Evolutionary conservation across 768 basidiomycete genomes (phyloP).

Genomic region (Clitopilus passeckerianus): DNA sequence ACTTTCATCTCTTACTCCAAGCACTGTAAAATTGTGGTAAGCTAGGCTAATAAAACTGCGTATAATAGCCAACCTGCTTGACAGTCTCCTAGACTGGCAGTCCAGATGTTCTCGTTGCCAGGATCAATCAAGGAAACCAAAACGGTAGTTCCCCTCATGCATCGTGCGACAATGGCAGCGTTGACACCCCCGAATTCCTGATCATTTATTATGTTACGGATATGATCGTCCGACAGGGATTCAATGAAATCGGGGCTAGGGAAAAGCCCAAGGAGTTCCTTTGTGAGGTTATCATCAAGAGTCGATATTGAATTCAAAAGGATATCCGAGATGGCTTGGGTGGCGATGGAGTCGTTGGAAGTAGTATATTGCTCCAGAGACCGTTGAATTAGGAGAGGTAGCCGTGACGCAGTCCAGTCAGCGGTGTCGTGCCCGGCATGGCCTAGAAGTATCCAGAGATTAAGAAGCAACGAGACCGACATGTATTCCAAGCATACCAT

Average conservation of each 20-base stretch:
- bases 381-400: slow-evolving; percentile 26
- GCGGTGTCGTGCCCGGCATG: slow-evolving; percentile 44
- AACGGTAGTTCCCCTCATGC: slow-evolving; percentile 49
- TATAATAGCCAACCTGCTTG: slow-evolving; percentile 37
- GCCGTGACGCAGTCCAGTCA: slow-evolving; percentile 26
- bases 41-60: background rate
- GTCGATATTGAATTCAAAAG: slow-evolving; percentile 28
- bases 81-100: slow-evolving; percentile 54
- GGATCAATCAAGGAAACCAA: slow-evolving; percentile 44
- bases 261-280: slow-evolving; percentile 35
- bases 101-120: slow-evolving; percentile 39
- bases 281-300: slow-evolving; percentile 32
- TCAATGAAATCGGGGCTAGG: slow-evolving; percentile 27
- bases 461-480: background rate
- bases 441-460: slow-evolving; percentile 18
- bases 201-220: slow-evolving; percentile 38
- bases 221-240: slow-evolving; percentile 30
- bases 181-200: slow-evolving; percentile 22
- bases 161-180: slow-evolving; percentile 30
- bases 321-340: slow-evolving; percentile 20
- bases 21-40: slow-evolving; percentile 22
- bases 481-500: slow-evolving; percentile 26
- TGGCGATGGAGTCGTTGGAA: background rate
- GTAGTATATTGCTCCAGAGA: slow-evolving; percentile 15
- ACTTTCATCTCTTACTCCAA: slow-evolving; percentile 27